These are phyloP conservation scores for Cynara cardunculus DNA, from an alignment of 129 eudicot species.

Conservation along the genomic window DNA sequence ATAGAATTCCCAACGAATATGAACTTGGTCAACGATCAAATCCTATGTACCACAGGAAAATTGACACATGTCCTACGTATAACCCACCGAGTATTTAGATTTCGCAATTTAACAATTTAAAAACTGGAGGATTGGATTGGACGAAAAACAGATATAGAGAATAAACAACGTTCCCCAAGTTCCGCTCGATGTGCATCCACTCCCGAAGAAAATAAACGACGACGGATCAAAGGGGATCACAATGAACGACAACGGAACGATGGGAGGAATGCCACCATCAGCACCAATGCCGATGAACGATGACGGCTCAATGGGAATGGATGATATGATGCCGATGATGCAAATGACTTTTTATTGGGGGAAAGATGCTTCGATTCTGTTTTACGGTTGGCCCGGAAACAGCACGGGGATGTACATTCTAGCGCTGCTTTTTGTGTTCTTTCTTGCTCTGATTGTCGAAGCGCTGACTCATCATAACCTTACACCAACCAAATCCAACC, in stretches of 20 bases:
- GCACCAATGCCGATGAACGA: conserved; percentile 7
- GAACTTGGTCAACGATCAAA: conserved; percentile 5
- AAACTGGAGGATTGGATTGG: too few relatives aligned
- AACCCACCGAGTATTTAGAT: background rate
- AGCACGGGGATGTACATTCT: conserved; percentile 42
- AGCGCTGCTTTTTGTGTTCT: conserved; percentile 49
- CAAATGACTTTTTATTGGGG: conserved; percentile 98
- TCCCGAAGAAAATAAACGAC: conserved; percentile 16
- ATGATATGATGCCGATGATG: conserved; percentile 42
- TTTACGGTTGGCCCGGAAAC: conserved; percentile 64
- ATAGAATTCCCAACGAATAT: conserved; percentile 12
- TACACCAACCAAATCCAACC: conserved; percentile 9
- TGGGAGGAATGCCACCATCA: conserved; percentile 19
- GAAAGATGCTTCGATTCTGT: conserved; percentile 50
- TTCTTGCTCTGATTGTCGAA: conserved; percentile 52
- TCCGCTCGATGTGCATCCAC: conserved; percentile 28
- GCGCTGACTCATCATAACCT: conserved; percentile 43
- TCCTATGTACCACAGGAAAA: background rate
- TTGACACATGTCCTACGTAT: background rate
- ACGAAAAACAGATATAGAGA: conserved; percentile 11
- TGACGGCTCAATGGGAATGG: conserved; percentile 18
- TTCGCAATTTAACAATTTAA: conserved; percentile 7
- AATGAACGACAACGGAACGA: conserved; percentile 25
- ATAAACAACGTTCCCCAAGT: conserved; percentile 17
- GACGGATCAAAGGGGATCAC: conserved; percentile 18